Base-by-base conservation (phyloP, 2,329 filamentous ascomycete genomes). In the Stemphylium lycopersici region DNA sequence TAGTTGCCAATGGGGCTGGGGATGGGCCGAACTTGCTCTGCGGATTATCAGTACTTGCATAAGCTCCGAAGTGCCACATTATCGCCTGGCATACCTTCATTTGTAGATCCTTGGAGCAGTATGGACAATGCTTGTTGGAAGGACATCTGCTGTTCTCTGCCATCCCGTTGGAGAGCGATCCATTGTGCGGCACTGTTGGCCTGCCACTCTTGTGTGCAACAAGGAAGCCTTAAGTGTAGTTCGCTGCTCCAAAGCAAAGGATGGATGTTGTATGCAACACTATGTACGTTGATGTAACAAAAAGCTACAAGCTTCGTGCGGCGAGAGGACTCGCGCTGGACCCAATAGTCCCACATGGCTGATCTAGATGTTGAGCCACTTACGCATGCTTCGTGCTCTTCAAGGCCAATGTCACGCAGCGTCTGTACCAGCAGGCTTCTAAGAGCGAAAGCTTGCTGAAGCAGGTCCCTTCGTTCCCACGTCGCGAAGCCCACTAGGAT, bases 251-350 rank as follows among this genome's bases (percentile, higher is more conserved):
- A 69, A 1, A 71, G 50, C 5, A 70, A 53, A 6, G 69, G 69
- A n/a, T 69, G 63, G 4, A 62, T 56, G 45, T 73, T 70, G 41
- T 73, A 72, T 6, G 68, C 68, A 22, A 73, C 60, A 36, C 59
- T 70, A 46, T 73, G 71, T 4, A 73, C 62, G 33, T 70, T 72
- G 29, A 73, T 64, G 31, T 72, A 72, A 39, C 65, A 70, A 22
- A 72, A 71, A 2, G 66, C 64, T 11, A 71, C 66, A 2, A 74
- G 53, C 38, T 72, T 73, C 1, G 68, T 71, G 6, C 71, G 67
- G 24, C 71, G 56, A 2, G 65, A 55, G 6, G 65, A 68, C 49
- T 74, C 70, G 15, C 51, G 44, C 29, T 66, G 63, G 3, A 68
- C 60, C 71, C 69, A 73, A 24, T 66, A 56, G 34, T 70, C 65